Conservation (phyloP, 2,329 filamentous ascomycete species). For the Cordyceps tenuipes region DNA sequence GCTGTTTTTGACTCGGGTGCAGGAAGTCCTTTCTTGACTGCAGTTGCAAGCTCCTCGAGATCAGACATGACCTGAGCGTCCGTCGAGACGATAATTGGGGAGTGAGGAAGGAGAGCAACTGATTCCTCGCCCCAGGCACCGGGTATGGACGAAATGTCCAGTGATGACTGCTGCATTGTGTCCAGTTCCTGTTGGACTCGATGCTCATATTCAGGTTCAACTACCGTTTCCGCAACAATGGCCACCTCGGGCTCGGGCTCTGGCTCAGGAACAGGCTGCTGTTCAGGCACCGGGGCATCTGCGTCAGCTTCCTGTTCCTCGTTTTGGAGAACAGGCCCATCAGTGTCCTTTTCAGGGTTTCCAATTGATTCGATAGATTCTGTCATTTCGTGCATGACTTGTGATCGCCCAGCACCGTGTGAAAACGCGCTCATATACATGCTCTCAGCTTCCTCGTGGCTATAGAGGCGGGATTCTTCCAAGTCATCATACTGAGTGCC, state of each 20-base stretch:
- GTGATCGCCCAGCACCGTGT: conserved; percentile 25
- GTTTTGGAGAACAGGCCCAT: background rate
- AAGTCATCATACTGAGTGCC: conserved; percentile 37
- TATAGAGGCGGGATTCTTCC: conserved; percentile 61
- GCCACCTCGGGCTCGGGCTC: conserved; percentile 1
- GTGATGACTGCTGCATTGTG: background rate
- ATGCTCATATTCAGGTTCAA: background rate
- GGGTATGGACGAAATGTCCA: conserved; percentile 33
- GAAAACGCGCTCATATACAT: conserved; percentile 77
- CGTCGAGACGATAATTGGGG: background rate
- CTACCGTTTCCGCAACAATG: background rate
- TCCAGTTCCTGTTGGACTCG: background rate
- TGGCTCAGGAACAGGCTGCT: background rate
- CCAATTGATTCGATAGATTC: background rate
- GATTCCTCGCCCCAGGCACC: conserved; percentile 42
- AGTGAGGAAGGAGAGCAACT: background rate
- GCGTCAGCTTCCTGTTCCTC: background rate
- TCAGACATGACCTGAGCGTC: background rate
- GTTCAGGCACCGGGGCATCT: background rate
- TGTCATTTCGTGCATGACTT: background rate
- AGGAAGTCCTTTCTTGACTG: background rate
- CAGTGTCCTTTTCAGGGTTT: background rate
- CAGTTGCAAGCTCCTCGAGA: background rate
- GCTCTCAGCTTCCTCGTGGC: conserved; percentile 72
- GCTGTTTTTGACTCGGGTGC: background rate